These are phyloP conservation scores for Aureobasidium sp. DNA, from an alignment of 2,329 filamentous ascomycete species.

Conservation along the genomic window DNA sequence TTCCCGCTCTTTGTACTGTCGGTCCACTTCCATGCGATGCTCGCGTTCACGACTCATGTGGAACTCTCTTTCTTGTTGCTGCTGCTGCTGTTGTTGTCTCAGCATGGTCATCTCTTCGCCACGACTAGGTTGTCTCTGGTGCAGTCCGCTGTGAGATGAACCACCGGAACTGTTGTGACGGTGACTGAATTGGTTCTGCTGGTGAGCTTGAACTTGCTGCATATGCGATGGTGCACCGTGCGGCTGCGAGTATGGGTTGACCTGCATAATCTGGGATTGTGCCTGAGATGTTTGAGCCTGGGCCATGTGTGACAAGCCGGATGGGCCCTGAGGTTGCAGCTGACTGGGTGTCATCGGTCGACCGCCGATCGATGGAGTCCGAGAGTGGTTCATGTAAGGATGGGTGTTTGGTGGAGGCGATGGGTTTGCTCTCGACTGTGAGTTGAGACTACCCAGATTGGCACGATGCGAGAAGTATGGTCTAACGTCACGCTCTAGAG, in stretches of 20 bases:
- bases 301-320: not conserved
- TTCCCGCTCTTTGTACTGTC: slow-evolving; percentile 8
- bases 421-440: slow-evolving; percentile 23
- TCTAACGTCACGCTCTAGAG: slow-evolving; percentile 23
- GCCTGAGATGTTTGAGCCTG: slow-evolving; percentile 3
- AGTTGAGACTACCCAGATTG: slow-evolving; percentile 22
- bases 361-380: slow-evolving; percentile 23
- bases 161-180: slow-evolving; percentile 24
- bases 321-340: slow-evolving; percentile 1
- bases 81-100: slow-evolving; percentile 14
- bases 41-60: slow-evolving; percentile 4
- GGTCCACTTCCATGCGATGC: slow-evolving; percentile 10
- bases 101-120: slow-evolving; percentile 18
- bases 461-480: slow-evolving; percentile 24
- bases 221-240: not conserved
- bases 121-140: slow-evolving; percentile 21
- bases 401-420: slow-evolving; percentile 27
- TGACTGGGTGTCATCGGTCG: slow-evolving; percentile 16
- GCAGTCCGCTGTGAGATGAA: slow-evolving; percentile 15
- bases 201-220: slow-evolving; percentile 17
- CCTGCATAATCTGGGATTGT: slow-evolving; percentile 19
- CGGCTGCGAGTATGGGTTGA: slow-evolving; percentile 21
- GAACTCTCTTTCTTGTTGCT: slow-evolving; percentile 14
- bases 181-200: slow-evolving; percentile 23
- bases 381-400: slow-evolving; percentile 22